phyloP scores from a whole-genome alignment of 1,284 basidiomycete genomes.

The Spongiforma sp. region DNA sequence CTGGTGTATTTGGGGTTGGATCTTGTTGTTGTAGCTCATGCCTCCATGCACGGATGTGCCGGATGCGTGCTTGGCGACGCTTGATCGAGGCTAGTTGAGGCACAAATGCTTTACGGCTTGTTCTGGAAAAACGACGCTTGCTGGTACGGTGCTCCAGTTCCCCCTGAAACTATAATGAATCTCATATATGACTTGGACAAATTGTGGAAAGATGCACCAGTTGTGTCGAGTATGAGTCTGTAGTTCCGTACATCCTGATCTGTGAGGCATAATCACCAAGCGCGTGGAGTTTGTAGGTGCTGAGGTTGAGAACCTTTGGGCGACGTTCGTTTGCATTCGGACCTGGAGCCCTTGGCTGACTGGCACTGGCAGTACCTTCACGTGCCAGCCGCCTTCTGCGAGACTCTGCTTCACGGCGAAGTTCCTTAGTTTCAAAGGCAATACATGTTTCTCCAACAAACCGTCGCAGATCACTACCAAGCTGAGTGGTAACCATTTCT shows the following conservation, averaged over 20 bases:
- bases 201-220: not conserved
- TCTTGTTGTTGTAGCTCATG: not conserved
- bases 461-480: not conserved
- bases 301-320: not conserved
- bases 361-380: not conserved
- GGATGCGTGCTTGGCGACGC: slow-evolving; percentile 7
- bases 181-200: not conserved
- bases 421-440: not conserved
- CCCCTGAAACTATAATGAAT: not conserved
- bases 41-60: not conserved
- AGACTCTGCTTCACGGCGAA: not conserved
- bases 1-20: not conserved
- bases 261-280: not conserved
- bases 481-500: not conserved
- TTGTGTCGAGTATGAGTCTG: not conserved
- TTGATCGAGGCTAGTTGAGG: slow-evolving; percentile 12
- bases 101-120: slow-evolving; percentile 9
- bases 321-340: not conserved
- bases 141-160: slow-evolving; percentile 12
- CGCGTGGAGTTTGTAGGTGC: not conserved
- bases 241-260: not conserved
- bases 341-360: not conserved
- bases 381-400: not conserved
- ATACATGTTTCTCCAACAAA: not conserved
- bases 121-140: slow-evolving; percentile 8